A percentile compares a stretch with the other conserved stretches of the same genome.
Conservation (phyloP, 805 yeast genomes). For the Helenozyma rhizophorensis region DNA sequence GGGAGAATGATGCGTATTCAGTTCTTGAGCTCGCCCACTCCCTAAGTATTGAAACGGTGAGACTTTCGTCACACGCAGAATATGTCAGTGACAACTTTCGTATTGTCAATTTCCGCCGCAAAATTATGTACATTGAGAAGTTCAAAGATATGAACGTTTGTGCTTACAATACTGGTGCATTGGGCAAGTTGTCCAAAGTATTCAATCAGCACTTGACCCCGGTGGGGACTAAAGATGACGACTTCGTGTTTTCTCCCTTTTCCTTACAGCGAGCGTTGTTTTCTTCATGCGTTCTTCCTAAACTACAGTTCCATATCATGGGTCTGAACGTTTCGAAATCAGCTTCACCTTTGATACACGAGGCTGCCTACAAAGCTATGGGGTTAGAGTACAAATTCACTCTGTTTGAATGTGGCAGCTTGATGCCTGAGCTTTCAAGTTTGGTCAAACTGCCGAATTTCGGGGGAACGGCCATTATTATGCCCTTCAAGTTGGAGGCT, state of each 20-base stretch:
- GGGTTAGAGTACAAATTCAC: slow-evolving; percentile 12
- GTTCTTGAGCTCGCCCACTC: slow-evolving; percentile 5
- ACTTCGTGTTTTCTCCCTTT: background rate
- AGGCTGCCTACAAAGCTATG: slow-evolving; percentile 8
- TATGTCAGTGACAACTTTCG: slow-evolving; percentile 8
- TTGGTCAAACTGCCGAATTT: slow-evolving; percentile 10
- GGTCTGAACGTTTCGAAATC: slow-evolving; percentile 9
- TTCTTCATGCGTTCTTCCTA: slow-evolving; percentile 9
- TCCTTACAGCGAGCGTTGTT: slow-evolving; percentile 7
- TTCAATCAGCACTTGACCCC: slow-evolving; percentile 12
- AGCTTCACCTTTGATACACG: slow-evolving; percentile 12
- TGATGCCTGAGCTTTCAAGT: slow-evolving; percentile 3
- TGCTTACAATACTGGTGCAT: slow-evolving; percentile 9
- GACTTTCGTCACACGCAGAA: slow-evolving; percentile 6
- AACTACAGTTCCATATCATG: slow-evolving; percentile 10
- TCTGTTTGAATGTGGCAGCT: slow-evolving; percentile 7
- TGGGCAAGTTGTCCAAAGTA: slow-evolving; percentile 12
- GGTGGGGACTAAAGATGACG: background rate
- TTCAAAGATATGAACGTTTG: slow-evolving; percentile 2
- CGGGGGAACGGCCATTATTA: slow-evolving; percentile 14
- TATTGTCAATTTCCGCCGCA: slow-evolving; percentile 3
- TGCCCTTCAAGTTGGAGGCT: slow-evolving; percentile 13
- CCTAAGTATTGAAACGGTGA: slow-evolving; percentile 2
- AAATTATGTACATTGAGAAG: slow-evolving; percentile 1
- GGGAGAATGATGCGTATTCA: slow-evolving; percentile 5